A percentile compares a stretch with the other conserved stretches of the same genome.
These are phyloP conservation scores for Trametes polyzona DNA, from an alignment of 1,284 basidiomycete species.

Conservation along the genomic window DNA sequence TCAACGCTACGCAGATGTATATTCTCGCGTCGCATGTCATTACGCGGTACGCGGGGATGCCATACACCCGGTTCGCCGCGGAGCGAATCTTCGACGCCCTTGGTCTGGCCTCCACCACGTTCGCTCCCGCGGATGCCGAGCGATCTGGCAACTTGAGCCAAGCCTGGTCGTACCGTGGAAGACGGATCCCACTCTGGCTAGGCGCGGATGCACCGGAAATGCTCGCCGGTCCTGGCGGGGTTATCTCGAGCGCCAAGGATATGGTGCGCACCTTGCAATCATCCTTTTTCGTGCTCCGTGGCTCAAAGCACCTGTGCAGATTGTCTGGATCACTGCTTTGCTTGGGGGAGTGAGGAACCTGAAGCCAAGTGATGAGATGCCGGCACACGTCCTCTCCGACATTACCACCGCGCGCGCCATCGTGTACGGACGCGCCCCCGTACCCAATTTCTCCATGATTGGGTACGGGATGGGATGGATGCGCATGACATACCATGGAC, in stretches of 20 bases:
- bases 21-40: conserved; percentile 37
- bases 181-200: conserved; percentile 37
- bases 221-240: conserved; percentile 37
- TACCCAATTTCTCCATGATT: conserved; percentile 18
- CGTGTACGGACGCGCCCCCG: conserved; percentile 11
- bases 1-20: conserved; percentile 9
- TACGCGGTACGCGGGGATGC: conserved; percentile 38
- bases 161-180: conserved; percentile 29
- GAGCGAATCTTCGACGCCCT: conserved; percentile 37
- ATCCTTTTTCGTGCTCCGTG: background rate
- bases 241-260: conserved; percentile 39
- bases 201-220: conserved; percentile 27
- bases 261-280: conserved; percentile 23
- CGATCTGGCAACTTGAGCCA: conserved; percentile 39
- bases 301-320: conserved; percentile 17
- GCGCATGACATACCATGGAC: conserved; percentile 26
- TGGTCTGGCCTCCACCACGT: conserved; percentile 38
- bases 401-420: conserved; percentile 31
- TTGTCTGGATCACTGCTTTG: conserved; percentile 35
- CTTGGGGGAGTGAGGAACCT: conserved; percentile 33
- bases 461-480: conserved; percentile 38
- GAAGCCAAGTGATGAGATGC: conserved; percentile 30
- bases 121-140: conserved; percentile 38
- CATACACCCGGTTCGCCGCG: conserved; percentile 36
- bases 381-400: conserved; percentile 26